These are phyloP conservation scores for Lojkania enalia DNA, from an alignment of 2,329 filamentous ascomycete species.

Conservation along the genomic window DNA sequence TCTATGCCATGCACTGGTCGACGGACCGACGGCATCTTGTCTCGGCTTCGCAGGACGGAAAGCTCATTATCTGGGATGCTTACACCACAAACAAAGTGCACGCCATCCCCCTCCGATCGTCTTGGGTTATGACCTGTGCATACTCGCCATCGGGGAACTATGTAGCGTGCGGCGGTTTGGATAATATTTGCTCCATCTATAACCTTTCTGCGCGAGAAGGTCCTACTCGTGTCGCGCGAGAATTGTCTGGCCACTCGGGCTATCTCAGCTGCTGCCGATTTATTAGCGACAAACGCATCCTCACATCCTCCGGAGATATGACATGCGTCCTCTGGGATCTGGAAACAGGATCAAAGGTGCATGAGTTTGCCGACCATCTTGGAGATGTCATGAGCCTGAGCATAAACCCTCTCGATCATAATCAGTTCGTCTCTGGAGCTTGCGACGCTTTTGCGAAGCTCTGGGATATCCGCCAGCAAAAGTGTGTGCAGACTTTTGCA, in stretches of 20 bases:
- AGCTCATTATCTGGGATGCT: constrained; percentile 99
- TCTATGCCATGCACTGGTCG: constrained; percentile 99
- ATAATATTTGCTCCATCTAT: constrained; percentile 99
- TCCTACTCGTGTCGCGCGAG: constrained; percentile 92
- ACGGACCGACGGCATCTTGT: constrained; percentile 96
- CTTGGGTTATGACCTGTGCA: constrained; percentile 99
- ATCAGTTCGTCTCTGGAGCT: constrained; percentile 98
- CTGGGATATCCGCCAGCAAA: constrained; percentile 97
- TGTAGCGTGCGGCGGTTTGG: constrained; percentile 95
- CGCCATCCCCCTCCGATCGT: constrained; percentile 93
- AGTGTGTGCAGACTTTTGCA: constrained; percentile 97
- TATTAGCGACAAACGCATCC: constrained; percentile 96
- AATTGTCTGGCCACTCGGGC: constrained; percentile 94
- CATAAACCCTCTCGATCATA: constrained; percentile 98
- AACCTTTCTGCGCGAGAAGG: constrained; percentile 96
- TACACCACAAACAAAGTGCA: constrained; percentile 99
- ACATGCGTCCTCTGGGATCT: constrained; percentile 99
- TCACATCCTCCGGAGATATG: constrained; percentile 99
- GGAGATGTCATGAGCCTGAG: constrained; percentile 99
- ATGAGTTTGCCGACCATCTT: constrained; percentile 96
- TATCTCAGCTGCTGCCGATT: constrained; percentile 98
- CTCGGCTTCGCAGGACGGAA: constrained; percentile 97
- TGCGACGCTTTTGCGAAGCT: constrained; percentile 98
- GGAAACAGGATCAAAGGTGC: constrained; percentile 94
- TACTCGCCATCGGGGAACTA: constrained; percentile 98